These are phyloP conservation scores for Solanum hybrid DNA, from an alignment of 305 asterid genomes.

Conservation along the genomic window DNA sequence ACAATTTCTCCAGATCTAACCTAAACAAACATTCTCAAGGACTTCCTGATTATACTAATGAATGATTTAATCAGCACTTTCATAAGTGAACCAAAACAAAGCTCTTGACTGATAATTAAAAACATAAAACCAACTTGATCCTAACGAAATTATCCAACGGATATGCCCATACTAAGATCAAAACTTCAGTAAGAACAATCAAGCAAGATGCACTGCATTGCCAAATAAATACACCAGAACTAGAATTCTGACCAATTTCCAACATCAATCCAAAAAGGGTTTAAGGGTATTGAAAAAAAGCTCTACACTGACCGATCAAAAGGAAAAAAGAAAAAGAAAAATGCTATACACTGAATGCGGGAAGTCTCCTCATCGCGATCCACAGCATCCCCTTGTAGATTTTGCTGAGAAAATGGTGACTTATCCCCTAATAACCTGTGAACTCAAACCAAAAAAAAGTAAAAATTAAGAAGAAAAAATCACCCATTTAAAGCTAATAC, in stretches of 20 bases:
- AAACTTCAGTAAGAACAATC: neutral
- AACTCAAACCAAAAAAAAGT: neutral
- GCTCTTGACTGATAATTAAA: neutral
- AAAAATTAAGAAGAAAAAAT: neutral
- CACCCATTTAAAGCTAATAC: neutral
- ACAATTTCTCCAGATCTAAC: too few relatives aligned
- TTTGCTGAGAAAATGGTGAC: constrained; percentile 94
- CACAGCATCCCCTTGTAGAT: constrained; percentile 72
- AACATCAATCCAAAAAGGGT: neutral
- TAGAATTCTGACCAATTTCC: neutral
- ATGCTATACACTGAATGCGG: constrained; percentile 69
- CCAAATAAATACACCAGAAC: neutral
- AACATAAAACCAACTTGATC: neutral
- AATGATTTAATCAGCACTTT: neutral
- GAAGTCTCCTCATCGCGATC: constrained; percentile 96
- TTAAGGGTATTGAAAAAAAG: neutral
- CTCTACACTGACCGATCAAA: constrained; percentile 44
- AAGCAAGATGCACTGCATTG: neutral
- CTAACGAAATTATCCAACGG: neutral
- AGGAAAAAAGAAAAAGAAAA: too few relatives aligned
- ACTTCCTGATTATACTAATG: neutral
- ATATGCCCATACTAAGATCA: neutral
- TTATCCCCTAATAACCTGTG: constrained; percentile 87
- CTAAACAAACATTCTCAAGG: neutral
- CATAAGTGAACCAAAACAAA: neutral